Evolutionary conservation across 768 basidiomycete species (phyloP).

Genomic region (Leucosporidium yakuticum): DNA sequence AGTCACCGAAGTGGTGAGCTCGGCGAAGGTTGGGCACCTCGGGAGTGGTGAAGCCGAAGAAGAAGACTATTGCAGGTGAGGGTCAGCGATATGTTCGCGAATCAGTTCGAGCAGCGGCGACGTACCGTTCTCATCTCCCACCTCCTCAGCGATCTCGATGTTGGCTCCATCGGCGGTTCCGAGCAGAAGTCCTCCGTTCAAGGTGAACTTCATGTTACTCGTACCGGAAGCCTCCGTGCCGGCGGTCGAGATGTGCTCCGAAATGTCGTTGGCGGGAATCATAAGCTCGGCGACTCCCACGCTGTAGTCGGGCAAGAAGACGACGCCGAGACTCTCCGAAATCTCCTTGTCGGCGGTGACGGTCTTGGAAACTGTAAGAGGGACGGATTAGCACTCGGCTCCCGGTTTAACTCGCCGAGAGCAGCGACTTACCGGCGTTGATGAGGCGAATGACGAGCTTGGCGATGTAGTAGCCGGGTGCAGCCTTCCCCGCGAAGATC

Average conservation of each 20-base stretch:
- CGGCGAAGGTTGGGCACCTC: constrained; percentile 76
- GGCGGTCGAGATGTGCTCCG: constrained; percentile 94
- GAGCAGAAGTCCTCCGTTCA: constrained; percentile 76
- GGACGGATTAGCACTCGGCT: constrained; percentile 44
- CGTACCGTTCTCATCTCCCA: constrained; percentile 45
- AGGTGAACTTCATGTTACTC: constrained; percentile 57
- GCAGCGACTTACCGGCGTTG: constrained; percentile 30
- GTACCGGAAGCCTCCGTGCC: constrained; percentile 63
- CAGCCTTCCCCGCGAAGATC: constrained; percentile 98
- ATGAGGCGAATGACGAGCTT: constrained; percentile 94
- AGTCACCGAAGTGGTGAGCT: constrained; percentile 75
- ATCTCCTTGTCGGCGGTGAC: constrained; percentile 82
- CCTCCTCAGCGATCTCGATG: constrained; percentile 93
- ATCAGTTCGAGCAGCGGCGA: not conserved
- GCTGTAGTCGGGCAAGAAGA: constrained; percentile 95
- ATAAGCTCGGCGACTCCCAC: constrained; percentile 42
- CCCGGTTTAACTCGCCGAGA: no score
- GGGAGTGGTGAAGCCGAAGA: constrained; percentile 74
- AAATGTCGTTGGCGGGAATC: constrained; percentile 74
- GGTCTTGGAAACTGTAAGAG: constrained; percentile 62
- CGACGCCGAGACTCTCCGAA: constrained; percentile 68
- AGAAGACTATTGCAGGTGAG: constrained; percentile 48
- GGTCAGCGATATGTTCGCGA: not conserved
- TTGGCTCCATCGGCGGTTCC: constrained; percentile 72
- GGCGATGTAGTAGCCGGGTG: constrained; percentile 79